These are phyloP conservation scores for Bimuria novae-zelandiae DNA, from an alignment of 2,329 filamentous ascomycete species.

Conservation along the genomic window DNA sequence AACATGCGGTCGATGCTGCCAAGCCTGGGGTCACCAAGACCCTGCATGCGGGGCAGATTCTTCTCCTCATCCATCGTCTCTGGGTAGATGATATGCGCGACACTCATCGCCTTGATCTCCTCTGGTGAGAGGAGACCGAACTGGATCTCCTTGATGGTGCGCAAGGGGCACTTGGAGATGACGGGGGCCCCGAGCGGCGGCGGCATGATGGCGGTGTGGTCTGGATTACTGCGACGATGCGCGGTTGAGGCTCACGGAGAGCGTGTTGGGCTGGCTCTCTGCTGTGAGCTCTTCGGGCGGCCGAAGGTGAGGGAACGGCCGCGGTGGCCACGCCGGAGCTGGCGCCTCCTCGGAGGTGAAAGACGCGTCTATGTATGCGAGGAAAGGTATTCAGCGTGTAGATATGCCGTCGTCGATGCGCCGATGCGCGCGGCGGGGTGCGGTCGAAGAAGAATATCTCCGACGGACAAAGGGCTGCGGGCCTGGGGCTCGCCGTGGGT, in stretches of 20 bases:
- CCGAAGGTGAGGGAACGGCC: constrained; percentile 22
- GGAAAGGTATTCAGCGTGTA: constrained; percentile 23
- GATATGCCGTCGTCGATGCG: constrained; percentile 29
- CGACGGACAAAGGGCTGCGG: constrained; percentile 37
- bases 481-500: constrained; percentile 31
- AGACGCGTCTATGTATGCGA: constrained; percentile 20
- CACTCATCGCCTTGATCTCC: constrained; percentile 99
- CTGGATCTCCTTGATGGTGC: constrained; percentile 98
- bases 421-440: constrained; percentile 40
- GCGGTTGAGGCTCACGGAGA: neutral
- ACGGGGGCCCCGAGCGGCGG: constrained; percentile 95
- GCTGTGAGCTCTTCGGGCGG: constrained; percentile 7
- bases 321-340: constrained; percentile 32
- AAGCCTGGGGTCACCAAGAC: constrained; percentile 92
- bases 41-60: constrained; percentile 85
- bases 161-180: constrained; percentile 71
- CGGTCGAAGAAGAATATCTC: constrained; percentile 28
- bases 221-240: neutral
- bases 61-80: constrained; percentile 99
- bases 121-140: constrained; percentile 97
- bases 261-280: constrained; percentile 1
- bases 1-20: constrained; percentile 95
- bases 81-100: constrained; percentile 94
- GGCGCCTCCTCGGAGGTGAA: constrained; percentile 31
- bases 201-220: constrained; percentile 62